Conservation (phyloP, 257 asterid genomes). For the Ophiorrhiza pumila region DNA sequence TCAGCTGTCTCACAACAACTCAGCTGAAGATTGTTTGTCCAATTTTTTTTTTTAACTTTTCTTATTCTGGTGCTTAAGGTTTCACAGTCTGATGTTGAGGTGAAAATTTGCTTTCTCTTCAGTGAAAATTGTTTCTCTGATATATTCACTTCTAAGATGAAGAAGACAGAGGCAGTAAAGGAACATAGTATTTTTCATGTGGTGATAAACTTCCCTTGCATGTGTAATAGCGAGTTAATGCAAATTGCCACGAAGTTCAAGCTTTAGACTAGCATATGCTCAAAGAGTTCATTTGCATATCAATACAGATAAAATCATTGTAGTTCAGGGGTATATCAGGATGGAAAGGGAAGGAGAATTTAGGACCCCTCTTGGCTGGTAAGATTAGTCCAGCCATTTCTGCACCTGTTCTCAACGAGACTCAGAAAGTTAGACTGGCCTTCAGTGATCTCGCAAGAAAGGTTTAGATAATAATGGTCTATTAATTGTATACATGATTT, state of each 20-base stretch:
- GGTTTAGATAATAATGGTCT: not conserved
- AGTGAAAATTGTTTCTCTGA: not conserved
- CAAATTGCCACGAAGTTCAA: not conserved
- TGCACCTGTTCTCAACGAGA: not conserved
- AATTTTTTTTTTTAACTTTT: not conserved
- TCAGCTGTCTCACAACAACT: not conserved
- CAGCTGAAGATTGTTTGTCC: not conserved
- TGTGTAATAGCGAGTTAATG: not conserved
- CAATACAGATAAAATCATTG: not conserved
- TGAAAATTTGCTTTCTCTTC: not conserved
- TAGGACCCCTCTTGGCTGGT: not conserved
- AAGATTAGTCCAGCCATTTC: not conserved
- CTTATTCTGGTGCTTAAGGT: not conserved
- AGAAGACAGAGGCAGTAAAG: not conserved
- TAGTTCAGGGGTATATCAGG: not conserved
- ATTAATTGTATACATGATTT: not conserved
- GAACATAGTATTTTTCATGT: not conserved
- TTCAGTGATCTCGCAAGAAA: not conserved
- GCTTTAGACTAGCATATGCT: not conserved
- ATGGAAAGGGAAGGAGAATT: not conserved
- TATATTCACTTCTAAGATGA: not conserved
- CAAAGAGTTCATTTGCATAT: not conserved
- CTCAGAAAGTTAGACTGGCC: not conserved
- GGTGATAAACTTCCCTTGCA: not conserved
- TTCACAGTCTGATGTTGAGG: not conserved